These are phyloP conservation scores for Saccharum spontaneum DNA, from an alignment of 176 grass and related monocot genomes.

Conservation along the genomic window DNA sequence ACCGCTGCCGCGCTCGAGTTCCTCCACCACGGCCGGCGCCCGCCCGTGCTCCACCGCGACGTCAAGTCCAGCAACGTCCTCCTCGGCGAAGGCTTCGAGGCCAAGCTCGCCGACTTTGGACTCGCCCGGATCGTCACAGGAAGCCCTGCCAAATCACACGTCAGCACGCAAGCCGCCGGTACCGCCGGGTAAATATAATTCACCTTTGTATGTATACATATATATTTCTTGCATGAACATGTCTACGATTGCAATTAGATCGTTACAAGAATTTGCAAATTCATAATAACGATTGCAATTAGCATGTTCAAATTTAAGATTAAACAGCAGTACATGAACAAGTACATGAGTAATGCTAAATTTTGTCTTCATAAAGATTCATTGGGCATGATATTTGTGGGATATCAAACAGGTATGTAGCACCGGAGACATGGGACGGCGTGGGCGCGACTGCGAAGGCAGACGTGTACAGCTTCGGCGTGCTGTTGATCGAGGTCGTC, in stretches of 20 bases:
- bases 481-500: constrained; percentile 65
- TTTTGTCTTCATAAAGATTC: neutral
- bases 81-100: constrained; percentile 59
- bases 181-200: constrained; percentile 56
- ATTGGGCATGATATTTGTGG: neutral
- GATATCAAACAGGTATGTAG: constrained; percentile 54
- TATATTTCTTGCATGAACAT: neutral
- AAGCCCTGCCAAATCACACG: constrained; percentile 48
- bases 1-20: constrained; percentile 63
- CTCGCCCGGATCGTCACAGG: constrained; percentile 56
- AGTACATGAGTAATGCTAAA: neutral
- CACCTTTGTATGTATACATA: neutral
- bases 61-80: constrained; percentile 88
- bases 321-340: neutral
- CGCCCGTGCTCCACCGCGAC: constrained; percentile 80
- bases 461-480: constrained; percentile 83
- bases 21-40: constrained; percentile 69
- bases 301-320: neutral
- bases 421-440: constrained; percentile 61
- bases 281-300: neutral
- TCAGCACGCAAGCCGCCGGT: constrained; percentile 76
- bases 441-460: constrained; percentile 45
- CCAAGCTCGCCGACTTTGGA: constrained; percentile 85
- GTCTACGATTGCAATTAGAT: too few relatives aligned
- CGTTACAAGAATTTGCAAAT: neutral